Base-by-base conservation (phyloP, 2,329 filamentous ascomycete species). In the Simplicillium sp. region DNA sequence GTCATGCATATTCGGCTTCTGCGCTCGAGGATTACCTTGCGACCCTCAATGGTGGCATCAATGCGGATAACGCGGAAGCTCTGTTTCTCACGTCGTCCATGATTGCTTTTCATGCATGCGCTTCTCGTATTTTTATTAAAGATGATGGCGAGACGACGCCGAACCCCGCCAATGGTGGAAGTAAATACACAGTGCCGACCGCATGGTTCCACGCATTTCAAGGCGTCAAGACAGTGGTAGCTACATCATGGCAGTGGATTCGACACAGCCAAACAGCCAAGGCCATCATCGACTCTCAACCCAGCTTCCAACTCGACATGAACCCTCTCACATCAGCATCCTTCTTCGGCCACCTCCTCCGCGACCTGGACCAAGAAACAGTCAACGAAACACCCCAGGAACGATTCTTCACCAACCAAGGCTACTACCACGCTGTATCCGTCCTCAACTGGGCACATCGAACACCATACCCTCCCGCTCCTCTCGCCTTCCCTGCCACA, bases 201-300 rank as follows among this genome's bases (percentile, higher is more conserved):
- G 68, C 74, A 3, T 82, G 76, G 77, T 82, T 82, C 45, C 77
- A 82, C 52, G 73, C 78, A 4, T 82, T 80, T 51, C 78, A 82
- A 50, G 78, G 78, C 11, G 75, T 82, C 47, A 82, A 82, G 54
- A 73, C 77, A 2, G 68, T 82, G 29, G 77, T 81, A 1, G 73
- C 77, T 15, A 70, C 71, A 3, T 79, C 76, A 12, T 82, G 78
- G 78, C 73, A 71, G 43, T 82, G 73, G 70, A 67, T 82, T 36
- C 67, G 77, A 3, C 66, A 68, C 44, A 80, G 75, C 48, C 62
- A 66, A 2, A 67, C 73, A 12, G 74, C 80, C 32, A 68, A 75
- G 18, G 70, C 71, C 7, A 78, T 82, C 38, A 80, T 82, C 45
- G 75, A 80, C 49, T 73, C 75, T 1, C 78, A 82, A 51, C 77